Evolutionary conservation across 2,329 filamentous ascomycete species (phyloP).

Genomic region (Neocatenulostroma microsporum): DNA sequence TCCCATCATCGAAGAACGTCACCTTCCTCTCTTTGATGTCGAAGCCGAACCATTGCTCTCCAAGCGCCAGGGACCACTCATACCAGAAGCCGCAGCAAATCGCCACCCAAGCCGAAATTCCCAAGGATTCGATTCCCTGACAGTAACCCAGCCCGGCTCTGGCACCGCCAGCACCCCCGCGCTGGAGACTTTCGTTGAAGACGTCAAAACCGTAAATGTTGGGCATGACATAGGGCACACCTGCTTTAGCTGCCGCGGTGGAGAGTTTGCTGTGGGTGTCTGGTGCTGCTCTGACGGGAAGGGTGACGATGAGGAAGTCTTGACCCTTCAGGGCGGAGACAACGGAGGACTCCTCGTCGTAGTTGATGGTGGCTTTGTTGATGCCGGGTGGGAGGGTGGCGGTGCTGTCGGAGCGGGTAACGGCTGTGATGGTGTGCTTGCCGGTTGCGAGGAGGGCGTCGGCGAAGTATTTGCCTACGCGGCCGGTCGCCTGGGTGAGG

Average conservation of each 20-base stretch:
- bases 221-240: constrained; percentile 24
- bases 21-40: constrained; percentile 20
- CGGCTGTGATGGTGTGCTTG: constrained; percentile 32
- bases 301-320: constrained; percentile 29
- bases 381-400: constrained; percentile 29
- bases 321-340: constrained; percentile 25
- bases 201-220: constrained; percentile 16
- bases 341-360: constrained; percentile 16
- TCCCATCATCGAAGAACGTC: constrained; percentile 22
- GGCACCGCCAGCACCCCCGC: no score
- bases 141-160: no score
- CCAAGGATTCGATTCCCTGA: no score
- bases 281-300: constrained; percentile 19
- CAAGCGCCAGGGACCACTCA: constrained; percentile 19
- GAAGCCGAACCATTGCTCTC: constrained; percentile 22
- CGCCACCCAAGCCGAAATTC: no score
- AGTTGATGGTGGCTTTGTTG: constrained; percentile 19
- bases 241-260: constrained; percentile 22
- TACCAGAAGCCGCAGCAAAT: constrained; percentile 28
- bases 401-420: constrained; percentile 34
- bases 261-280: constrained; percentile 22
- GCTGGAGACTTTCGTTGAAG: no score
- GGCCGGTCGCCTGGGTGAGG: constrained; percentile 23
- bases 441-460: constrained; percentile 25
- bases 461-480: constrained; percentile 27